Evolutionary conservation across 2,329 filamentous ascomycete genomes (phyloP).

Genomic region (Pochonia chlamydosporia): DNA sequence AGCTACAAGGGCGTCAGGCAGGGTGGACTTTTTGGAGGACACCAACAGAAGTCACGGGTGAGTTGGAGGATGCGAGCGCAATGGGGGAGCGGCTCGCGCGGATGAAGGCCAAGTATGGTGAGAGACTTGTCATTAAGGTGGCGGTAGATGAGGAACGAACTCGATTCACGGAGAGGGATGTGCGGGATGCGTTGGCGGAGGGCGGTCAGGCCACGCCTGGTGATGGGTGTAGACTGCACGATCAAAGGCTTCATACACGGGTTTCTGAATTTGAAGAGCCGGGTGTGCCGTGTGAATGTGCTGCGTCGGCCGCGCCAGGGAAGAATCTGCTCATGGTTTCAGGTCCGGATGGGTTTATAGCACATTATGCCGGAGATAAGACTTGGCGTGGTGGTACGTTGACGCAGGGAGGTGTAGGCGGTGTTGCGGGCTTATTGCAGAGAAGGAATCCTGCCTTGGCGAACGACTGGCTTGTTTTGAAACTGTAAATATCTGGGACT

Average conservation of each 20-base stretch:
- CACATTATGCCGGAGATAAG: constrained; percentile 73
- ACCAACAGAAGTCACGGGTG: constrained; percentile 14
- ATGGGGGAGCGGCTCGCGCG: constrained; percentile 59
- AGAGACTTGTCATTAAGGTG: constrained; percentile 61
- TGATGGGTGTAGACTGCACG: constrained; percentile 21
- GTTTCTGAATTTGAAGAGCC: constrained; percentile 25
- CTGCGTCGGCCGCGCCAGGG: constrained; percentile 25
- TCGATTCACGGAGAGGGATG: constrained; percentile 50
- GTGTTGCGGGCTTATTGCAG: constrained; percentile 58
- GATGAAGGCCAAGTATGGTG: constrained; percentile 52
- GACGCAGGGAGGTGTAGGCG: constrained; percentile 67
- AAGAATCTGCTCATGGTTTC: constrained; percentile 75
- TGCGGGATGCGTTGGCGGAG: constrained; percentile 31
- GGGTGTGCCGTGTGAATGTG: constrained; percentile 20
- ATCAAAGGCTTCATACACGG: constrained; percentile 21
- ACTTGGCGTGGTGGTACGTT: constrained; percentile 67
- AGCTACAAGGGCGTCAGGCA: constrained; percentile 32
- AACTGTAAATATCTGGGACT: constrained; percentile 31
- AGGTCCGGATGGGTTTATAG: constrained; percentile 85
- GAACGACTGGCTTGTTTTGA: constrained; percentile 46
- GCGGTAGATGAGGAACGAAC: constrained; percentile 76
- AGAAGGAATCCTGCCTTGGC: constrained; percentile 31
- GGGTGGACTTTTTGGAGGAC: constrained; percentile 20
- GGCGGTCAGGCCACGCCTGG: constrained; percentile 1
- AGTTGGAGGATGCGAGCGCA: constrained; percentile 28